These are phyloP conservation scores for Kodamaea sp. DNA, from an alignment of 1,139 yeast genomes.

Conservation along the genomic window DNA sequence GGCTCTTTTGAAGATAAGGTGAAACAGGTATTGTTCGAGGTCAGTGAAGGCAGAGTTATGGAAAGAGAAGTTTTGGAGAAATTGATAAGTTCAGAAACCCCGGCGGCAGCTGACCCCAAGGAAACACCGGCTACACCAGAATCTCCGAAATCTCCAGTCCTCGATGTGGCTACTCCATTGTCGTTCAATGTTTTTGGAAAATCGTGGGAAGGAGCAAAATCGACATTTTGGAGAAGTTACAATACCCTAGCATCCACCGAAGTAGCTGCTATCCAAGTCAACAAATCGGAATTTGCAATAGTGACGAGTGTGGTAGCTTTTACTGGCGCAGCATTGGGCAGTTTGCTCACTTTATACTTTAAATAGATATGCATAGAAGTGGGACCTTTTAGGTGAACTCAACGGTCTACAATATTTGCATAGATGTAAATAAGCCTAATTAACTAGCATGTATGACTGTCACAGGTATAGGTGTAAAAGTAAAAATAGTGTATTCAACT, in stretches of 20 bases:
- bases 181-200: constrained; percentile 1
- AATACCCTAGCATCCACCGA: constrained; percentile 21
- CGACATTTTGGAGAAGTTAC: constrained; percentile 16
- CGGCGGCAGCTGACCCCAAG: not conserved
- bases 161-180: constrained; percentile 1
- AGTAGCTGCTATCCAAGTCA: constrained; percentile 19
- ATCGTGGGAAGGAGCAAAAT: constrained; percentile 22
- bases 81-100: not conserved
- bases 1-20: constrained; percentile 83
- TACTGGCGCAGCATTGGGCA: constrained; percentile 26
- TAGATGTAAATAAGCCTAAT: too few relatives aligned
- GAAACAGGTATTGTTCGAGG: constrained; percentile 46
- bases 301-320: constrained; percentile 19
- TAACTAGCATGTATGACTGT: too few relatives aligned
- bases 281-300: constrained; percentile 27
- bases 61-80: constrained; percentile 19
- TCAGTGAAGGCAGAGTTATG: not conserved
- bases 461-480: too few relatives aligned
- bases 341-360: constrained; percentile 20
- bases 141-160: not conserved
- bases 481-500: too few relatives aligned
- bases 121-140: not conserved
- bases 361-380: too few relatives aligned
- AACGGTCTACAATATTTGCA: too few relatives aligned
- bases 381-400: too few relatives aligned